A percentile compares a stretch with the other conserved stretches of the same genome.
phyloP scores from a whole-genome alignment of 179 eudicot genomes.

The Amaranthus tricolor region DNA sequence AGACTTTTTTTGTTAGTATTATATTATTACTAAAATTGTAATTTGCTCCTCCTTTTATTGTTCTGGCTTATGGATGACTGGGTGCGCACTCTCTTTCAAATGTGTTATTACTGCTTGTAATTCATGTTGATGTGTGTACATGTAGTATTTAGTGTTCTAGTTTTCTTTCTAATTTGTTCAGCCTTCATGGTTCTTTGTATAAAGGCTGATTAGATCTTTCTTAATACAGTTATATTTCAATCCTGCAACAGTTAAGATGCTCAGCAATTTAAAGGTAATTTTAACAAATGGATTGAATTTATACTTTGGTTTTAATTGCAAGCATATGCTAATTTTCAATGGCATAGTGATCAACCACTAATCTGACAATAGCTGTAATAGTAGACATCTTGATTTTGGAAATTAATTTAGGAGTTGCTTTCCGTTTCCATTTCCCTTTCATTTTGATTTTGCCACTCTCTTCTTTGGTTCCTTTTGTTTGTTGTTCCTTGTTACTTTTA shows the following conservation, averaged over 20 bases:
- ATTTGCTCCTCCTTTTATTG: no score
- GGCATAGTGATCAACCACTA: not conserved
- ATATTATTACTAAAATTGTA: no score
- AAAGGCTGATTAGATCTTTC: slow-evolving; percentile 8
- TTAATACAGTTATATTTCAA: slow-evolving; percentile 77
- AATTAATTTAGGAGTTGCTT: not conserved
- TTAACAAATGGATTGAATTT: slow-evolving; percentile 4
- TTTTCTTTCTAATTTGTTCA: not conserved
- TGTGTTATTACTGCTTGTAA: not conserved
- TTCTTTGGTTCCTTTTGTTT: not conserved
- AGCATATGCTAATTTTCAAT: not conserved
- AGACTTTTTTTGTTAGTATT: no score
- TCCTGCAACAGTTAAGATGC: slow-evolving; percentile 97
- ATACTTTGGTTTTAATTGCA: slow-evolving; percentile 1
- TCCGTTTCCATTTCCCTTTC: not conserved
- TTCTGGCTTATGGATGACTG: no score
- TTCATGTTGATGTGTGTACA: slow-evolving; percentile 14
- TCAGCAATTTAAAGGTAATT: slow-evolving; percentile 83
- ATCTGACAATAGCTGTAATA: not conserved
- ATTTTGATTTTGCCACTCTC: not conserved
- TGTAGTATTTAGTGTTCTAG: slow-evolving; percentile 12
- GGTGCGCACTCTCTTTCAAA: slow-evolving; percentile 1
- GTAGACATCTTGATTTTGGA: not conserved
- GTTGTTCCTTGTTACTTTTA: no score
- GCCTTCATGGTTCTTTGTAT: not conserved